Conservation (phyloP, 2,329 filamentous ascomycete genomes). For the Pseudovirgaria hyperparasitica region DNA sequence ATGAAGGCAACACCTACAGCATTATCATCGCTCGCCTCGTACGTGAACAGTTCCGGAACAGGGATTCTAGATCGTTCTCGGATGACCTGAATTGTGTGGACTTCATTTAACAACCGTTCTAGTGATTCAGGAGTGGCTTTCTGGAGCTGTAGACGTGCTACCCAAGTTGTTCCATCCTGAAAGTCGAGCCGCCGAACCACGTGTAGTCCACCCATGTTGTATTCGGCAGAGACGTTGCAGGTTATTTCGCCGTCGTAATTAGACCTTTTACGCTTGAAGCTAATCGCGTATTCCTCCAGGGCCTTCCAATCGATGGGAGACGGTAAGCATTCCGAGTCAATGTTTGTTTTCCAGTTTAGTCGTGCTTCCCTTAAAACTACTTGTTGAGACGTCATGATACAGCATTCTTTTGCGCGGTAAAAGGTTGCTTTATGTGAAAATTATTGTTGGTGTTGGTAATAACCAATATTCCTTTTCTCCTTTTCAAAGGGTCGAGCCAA, state of each 20-base stretch:
- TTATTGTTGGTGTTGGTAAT: too few relatives aligned
- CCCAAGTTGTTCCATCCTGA: constrained; percentile 4
- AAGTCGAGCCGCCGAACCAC: constrained; percentile 4
- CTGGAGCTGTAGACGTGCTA: constrained; percentile 4
- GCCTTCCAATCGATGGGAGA: constrained; percentile 3
- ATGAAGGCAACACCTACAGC: constrained; percentile 15
- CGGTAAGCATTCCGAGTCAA: constrained; percentile 3
- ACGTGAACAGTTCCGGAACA: constrained; percentile 15
- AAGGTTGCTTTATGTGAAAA: too few relatives aligned
- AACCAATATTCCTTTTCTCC: too few relatives aligned
- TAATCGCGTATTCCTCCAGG: constrained; percentile 4
- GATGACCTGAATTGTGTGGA: constrained; percentile 1
- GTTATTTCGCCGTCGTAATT: constrained; percentile 1
- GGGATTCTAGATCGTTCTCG: constrained; percentile 3
- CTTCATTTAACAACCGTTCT: constrained; percentile 4
- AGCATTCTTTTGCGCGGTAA: too few relatives aligned
- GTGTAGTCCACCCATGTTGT: constrained; percentile 1
- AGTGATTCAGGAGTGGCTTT: constrained; percentile 3
- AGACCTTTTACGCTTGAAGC: constrained; percentile 1
- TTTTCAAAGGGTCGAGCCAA: too few relatives aligned
- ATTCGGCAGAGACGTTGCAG: neutral
- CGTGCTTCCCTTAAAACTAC: constrained; percentile 2
- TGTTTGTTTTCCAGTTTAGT: constrained; percentile 3
- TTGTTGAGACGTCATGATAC: too few relatives aligned
- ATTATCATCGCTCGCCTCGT: constrained; percentile 10